Percentiles rank a stretch among this genome's conserved stretches.
phyloP scores from a whole-genome alignment of 768 basidiomycete genomes.

The Collybia sp. region DNA sequence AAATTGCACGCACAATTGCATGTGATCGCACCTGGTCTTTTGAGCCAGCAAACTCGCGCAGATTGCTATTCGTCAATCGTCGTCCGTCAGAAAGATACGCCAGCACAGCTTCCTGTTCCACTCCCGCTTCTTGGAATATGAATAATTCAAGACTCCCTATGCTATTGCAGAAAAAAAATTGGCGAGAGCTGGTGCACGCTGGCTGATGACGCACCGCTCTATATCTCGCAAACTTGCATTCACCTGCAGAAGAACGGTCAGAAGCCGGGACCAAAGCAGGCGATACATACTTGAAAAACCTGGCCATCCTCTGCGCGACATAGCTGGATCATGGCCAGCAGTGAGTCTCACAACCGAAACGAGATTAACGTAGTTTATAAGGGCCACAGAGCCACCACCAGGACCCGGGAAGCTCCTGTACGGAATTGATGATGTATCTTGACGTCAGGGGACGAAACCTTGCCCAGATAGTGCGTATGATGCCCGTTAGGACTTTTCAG shows the following conservation, averaged over 20 bases:
- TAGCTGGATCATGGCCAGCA: conserved; percentile 60
- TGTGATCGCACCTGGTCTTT: conserved; percentile 58
- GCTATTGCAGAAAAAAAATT: conserved; percentile 27
- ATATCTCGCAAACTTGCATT: conserved; percentile 72
- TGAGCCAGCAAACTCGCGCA: conserved; percentile 70
- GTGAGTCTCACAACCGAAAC: neutral
- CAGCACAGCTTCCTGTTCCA: conserved; percentile 64
- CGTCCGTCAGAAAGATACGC: conserved; percentile 80
- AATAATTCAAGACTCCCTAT: conserved; percentile 67
- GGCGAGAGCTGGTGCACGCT: neutral
- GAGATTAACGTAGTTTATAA: neutral
- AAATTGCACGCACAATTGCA: neutral
- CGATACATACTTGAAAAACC: conserved; percentile 43
- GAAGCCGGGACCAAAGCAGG: neutral
- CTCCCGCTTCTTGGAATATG: conserved; percentile 64
- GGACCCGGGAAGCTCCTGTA: neutral
- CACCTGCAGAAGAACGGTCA: conserved; percentile 30
- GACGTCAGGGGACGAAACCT: too few species aligned
- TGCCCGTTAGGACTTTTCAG: too few species aligned
- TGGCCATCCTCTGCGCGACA: conserved; percentile 64
- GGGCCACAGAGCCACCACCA: conserved; percentile 1
- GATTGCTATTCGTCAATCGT: conserved; percentile 63
- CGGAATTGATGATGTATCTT: neutral
- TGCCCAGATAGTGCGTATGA: too few species aligned
- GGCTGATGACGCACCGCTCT: conserved; percentile 47